Evolutionary conservation across 257 asterid species (phyloP).

Genomic region (Catharanthus roseus): DNA sequence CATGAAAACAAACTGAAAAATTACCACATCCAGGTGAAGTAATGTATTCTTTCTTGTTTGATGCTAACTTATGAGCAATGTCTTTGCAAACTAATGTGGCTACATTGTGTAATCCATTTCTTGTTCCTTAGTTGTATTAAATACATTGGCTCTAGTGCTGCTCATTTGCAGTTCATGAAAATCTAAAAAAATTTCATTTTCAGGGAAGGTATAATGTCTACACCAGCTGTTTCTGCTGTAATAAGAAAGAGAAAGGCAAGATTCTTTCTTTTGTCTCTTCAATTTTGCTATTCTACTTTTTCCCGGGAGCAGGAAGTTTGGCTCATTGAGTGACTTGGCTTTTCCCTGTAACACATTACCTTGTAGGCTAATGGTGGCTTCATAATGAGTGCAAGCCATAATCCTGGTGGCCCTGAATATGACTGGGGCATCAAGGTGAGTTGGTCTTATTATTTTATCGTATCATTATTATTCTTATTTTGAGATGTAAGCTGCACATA

Average conservation of each 20-base stretch:
- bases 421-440: conserved; percentile 99
- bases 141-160: background rate
- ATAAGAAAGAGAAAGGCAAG: conserved; percentile 85
- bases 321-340: conserved; percentile 15
- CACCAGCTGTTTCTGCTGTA: conserved; percentile 96
- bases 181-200: conserved; percentile 18
- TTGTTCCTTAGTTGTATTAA: background rate
- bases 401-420: conserved; percentile 96
- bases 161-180: conserved; percentile 1
- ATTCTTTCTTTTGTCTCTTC: conserved; percentile 12
- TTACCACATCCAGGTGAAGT: background rate
- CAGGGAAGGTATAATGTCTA: conserved; percentile 91
- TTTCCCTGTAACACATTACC: conserved; percentile 11
- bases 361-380: conserved; percentile 94
- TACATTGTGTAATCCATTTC: background rate
- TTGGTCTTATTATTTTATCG: background rate
- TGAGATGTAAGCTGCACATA: background rate
- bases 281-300: conserved; percentile 14
- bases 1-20: background rate
- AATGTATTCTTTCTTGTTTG: too few species aligned
- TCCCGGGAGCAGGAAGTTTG: conserved; percentile 1
- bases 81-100: background rate
- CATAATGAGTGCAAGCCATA: conserved; percentile 98
- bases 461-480: too few species aligned
- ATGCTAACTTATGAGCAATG: background rate